Conservation (phyloP, 805 yeast species). For the Dipodascus geniculatus region DNA sequence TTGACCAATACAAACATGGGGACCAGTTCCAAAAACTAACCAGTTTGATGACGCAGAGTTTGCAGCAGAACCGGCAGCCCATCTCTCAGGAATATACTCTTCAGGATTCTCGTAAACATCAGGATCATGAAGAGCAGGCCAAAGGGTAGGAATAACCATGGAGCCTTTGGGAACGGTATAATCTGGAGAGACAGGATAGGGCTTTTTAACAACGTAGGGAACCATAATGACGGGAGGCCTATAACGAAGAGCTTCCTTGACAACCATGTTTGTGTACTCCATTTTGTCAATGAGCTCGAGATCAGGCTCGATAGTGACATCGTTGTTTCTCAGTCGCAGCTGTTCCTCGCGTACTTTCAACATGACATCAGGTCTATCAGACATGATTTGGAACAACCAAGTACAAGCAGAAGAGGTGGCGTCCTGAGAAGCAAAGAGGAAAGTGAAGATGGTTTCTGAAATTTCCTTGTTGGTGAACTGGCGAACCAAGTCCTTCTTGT, state of each 20-base stretch:
- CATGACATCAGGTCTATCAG: conserved; percentile 89
- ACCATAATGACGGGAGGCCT: conserved; percentile 98
- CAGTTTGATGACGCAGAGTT: conserved; percentile 75
- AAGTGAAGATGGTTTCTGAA: conserved; percentile 93
- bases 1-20: conserved; percentile 93
- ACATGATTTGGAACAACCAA: conserved; percentile 94
- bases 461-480: conserved; percentile 85
- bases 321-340: conserved; percentile 65
- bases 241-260: conserved; percentile 82
- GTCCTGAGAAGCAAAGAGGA: conserved; percentile 94
- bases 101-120: conserved; percentile 94
- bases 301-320: conserved; percentile 48
- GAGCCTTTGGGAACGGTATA: conserved; percentile 95
- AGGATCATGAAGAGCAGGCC: conserved; percentile 95
- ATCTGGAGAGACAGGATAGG: conserved; percentile 68
- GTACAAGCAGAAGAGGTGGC: conserved; percentile 96
- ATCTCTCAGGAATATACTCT: conserved; percentile 89
- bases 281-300: conserved; percentile 72
- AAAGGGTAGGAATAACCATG: conserved; percentile 91
- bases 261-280: conserved; percentile 83
- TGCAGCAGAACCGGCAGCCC: conserved; percentile 67
- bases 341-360: conserved; percentile 87
- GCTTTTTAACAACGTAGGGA: conserved; percentile 84
- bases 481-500: conserved; percentile 38
- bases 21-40: conserved; percentile 96